These are phyloP conservation scores for Boletus rex-veris DNA, from an alignment of 768 basidiomycete genomes.

Conservation along the genomic window DNA sequence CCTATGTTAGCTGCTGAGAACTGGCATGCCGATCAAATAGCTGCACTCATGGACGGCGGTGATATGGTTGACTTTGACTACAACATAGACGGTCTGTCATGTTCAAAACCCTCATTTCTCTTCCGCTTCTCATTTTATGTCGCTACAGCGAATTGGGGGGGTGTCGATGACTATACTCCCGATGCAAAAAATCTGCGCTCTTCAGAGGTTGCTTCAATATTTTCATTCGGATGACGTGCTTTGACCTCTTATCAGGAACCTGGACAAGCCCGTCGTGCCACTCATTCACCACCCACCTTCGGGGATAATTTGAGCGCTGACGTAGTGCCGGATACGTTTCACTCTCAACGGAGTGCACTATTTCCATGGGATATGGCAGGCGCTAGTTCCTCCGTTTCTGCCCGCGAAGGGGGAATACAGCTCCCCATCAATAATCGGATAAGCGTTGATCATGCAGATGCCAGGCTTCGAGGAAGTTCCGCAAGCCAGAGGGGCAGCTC, in stretches of 20 bases:
- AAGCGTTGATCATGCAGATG: constrained; percentile 51
- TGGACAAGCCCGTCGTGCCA: constrained; percentile 75
- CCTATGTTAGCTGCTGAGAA: constrained; percentile 4
- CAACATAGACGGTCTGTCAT: constrained; percentile 21
- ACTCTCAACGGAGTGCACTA: constrained; percentile 64
- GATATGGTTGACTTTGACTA: constrained; percentile 24
- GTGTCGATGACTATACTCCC: constrained; percentile 13
- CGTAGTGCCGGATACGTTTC: constrained; percentile 36
- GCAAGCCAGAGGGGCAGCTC: constrained; percentile 57
- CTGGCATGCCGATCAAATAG: constrained; percentile 10
- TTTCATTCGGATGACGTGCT: not conserved
- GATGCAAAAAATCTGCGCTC: constrained; percentile 38
- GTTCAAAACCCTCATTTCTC: not conserved
- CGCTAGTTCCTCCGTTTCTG: constrained; percentile 52
- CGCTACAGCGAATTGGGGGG: constrained; percentile 23
- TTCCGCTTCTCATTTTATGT: constrained; percentile 3
- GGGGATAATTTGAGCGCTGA: constrained; percentile 51
- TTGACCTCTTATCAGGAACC: constrained; percentile 57
- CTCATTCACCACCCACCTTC: constrained; percentile 50
- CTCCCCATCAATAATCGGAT: constrained; percentile 41
- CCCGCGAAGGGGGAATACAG: constrained; percentile 32
- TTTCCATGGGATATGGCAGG: constrained; percentile 87
- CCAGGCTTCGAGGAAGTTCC: constrained; percentile 52
- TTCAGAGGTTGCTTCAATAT: constrained; percentile 54
- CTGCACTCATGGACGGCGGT: constrained; percentile 7